phyloP scores from a whole-genome alignment of 129 eudicot genomes.

The Flaveria brownii region DNA sequence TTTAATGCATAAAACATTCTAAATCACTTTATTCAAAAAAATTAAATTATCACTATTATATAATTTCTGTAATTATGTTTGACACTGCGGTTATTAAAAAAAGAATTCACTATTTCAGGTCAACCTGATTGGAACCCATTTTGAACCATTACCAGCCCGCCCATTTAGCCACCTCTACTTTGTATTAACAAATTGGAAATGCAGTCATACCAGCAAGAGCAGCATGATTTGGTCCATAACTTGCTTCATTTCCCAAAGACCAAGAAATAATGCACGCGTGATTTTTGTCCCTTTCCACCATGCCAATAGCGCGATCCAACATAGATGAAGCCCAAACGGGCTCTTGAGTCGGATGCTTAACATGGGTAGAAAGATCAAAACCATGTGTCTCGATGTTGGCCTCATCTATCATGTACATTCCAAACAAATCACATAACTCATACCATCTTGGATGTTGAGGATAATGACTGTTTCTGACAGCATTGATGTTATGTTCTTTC shows the following conservation, averaged over 20 bases:
- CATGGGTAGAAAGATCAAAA: conserved; percentile 61
- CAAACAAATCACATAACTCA: conserved; percentile 92
- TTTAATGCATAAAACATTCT: neutral
- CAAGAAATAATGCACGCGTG: conserved; percentile 89
- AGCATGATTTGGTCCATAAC: conserved; percentile 93
- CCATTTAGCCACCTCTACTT: neutral
- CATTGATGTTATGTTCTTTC: conserved; percentile 94
- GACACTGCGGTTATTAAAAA: neutral
- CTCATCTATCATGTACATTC: conserved; percentile 99
- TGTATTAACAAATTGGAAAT: neutral
- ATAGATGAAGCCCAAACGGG: conserved; percentile 82
- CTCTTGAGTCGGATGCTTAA: conserved; percentile 87
- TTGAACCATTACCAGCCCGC: too few species aligned
- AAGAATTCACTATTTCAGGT: neutral
- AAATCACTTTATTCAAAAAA: neutral
- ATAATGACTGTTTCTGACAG: conserved; percentile 97
- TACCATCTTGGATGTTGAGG: conserved; percentile 98
- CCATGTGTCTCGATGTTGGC: conserved; percentile 99
- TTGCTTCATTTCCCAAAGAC: conserved; percentile 95
- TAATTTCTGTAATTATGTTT: neutral
- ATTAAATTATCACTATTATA: neutral
- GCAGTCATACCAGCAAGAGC: conserved; percentile 75
- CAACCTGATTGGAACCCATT: neutral
- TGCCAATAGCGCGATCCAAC: conserved; percentile 93
- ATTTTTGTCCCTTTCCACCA: conserved; percentile 99